Percentiles rank a stretch among this genome's conserved stretches.
phyloP scores from a whole-genome alignment of 2,329 filamentous ascomycete species.

The Leptographium wingfieldii region DNA sequence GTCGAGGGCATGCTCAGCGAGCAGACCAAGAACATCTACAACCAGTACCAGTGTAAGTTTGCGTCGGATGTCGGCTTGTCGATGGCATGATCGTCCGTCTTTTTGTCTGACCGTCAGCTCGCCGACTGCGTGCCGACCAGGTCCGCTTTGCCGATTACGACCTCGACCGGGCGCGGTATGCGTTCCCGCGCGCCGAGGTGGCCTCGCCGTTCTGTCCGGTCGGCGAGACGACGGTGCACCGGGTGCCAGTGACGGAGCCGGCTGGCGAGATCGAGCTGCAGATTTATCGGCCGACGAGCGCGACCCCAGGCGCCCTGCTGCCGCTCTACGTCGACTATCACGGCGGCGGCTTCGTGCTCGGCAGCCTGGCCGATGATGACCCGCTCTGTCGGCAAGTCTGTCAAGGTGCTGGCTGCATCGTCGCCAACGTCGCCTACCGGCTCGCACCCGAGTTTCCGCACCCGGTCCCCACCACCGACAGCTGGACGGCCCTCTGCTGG shows the following conservation, averaged over 20 bases:
- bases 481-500: conserved; percentile 17
- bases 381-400: conserved; percentile 1
- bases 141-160: conserved; percentile 5
- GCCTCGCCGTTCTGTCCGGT: background rate
- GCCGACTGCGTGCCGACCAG: conserved; percentile 9
- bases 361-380: conserved; percentile 7
- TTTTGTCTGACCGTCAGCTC: background rate
- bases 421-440: conserved; percentile 29
- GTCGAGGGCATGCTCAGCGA: conserved; percentile 4
- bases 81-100: background rate
- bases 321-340: conserved; percentile 9
- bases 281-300: conserved; percentile 3
- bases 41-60: conserved; percentile 6
- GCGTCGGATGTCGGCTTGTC: background rate
- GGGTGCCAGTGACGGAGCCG: conserved; percentile 1
- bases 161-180: conserved; percentile 1
- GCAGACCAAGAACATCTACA: conserved; percentile 8
- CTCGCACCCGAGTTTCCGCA: conserved; percentile 36
- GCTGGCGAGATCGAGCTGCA: conserved; percentile 2
- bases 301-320: background rate
- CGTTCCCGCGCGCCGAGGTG: conserved; percentile 4
- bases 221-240: background rate
- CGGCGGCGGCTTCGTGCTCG: conserved; percentile 9
- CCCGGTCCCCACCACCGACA: conserved; percentile 30
- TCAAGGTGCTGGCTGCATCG: conserved; percentile 1